Percentiles rank a stretch among this genome's conserved stretches.
phyloP scores from a whole-genome alignment of 2,329 filamentous ascomycete species.

The Xylaria sp. region DNA sequence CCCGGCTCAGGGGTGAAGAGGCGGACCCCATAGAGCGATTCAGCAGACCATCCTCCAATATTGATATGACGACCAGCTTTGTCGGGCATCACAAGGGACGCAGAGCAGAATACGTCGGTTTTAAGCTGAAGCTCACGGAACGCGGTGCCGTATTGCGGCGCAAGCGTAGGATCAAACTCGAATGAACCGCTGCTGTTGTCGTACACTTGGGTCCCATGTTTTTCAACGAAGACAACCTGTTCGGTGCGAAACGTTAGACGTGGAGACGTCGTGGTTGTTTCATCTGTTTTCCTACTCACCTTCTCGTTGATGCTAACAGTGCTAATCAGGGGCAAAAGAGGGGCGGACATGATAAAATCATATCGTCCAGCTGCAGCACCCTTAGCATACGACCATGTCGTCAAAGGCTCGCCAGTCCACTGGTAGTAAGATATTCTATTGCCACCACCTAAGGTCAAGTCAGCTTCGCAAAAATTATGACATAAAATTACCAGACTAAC shows the following conservation, averaged over 20 bases:
- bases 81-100: conserved; percentile 62
- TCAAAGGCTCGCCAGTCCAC: conserved; percentile 52
- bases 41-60: conserved; percentile 61
- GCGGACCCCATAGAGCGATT: conserved; percentile 60
- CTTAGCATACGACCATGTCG: conserved; percentile 55
- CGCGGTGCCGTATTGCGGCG: conserved; percentile 51
- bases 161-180: conserved; percentile 58
- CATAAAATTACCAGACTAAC: conserved; percentile 26
- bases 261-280: too few relatives aligned
- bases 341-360: conserved; percentile 58
- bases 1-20: conserved; percentile 62
- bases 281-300: too few relatives aligned
- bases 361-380: conserved; percentile 59
- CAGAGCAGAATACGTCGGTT: conserved; percentile 66
- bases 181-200: conserved; percentile 65
- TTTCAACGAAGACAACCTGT: conserved; percentile 61
- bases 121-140: conserved; percentile 61
- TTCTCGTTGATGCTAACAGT: conserved; percentile 58
- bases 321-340: conserved; percentile 61
- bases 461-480: background rate
- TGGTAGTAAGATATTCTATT: conserved; percentile 55
- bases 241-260: too few relatives aligned
- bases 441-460: conserved; percentile 40
- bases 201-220: conserved; percentile 58
- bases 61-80: conserved; percentile 63